Evolutionary conservation across 106 monocot genomes (phyloP), one percentile per base, ranked within the genome.

Genomic region (Triglochin maritima): DNA sequence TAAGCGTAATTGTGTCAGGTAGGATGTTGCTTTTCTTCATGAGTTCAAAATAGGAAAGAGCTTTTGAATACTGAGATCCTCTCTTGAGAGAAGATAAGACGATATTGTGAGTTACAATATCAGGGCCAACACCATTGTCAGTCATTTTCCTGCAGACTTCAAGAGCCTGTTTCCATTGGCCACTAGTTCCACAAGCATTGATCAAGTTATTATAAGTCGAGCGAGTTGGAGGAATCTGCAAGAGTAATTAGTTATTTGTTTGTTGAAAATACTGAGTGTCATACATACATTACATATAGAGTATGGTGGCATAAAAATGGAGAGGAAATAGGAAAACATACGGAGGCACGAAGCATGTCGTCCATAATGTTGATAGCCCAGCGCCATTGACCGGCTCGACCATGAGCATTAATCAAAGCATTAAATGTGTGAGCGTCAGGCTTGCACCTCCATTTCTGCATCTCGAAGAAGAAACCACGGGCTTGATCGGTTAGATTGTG

Each of bases 81-180:
- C 62, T 91, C 69, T 96, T 96, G 12, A 96, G 80, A 83, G 96
- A 83, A 78, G 96, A 91, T 66, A 96, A 82, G 60, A 91, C 69
- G 66, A 88, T 84, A 71, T 96, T 96, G 71, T 96, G 96, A 46
- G 96, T 91, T 12, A 91, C 77, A 67, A 91, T 77, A 83, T 96
- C 91, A 46, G 96, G 96, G n/a, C 96, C 96, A 66, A 96, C 82
- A 54, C 96, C 96, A 82, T 91, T 96, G 72, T 91, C 96, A 58
- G 91, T 88, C 96, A 96, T 96, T 76, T 85, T 75, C 76, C 86
- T 88, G 76, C 90, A 86, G 73, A 91, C 70, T 72, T 84, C 74
- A 49, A 96, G 83, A 72, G 88, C 96, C 68, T 91, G 80, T 72
- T 75, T 88, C 96, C 96, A 96, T 56, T 91, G 69, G 14, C 96